Evolutionary conservation across 2,329 filamentous ascomycete species (phyloP).

Genomic region (Paraconiothyrium sp.): DNA sequence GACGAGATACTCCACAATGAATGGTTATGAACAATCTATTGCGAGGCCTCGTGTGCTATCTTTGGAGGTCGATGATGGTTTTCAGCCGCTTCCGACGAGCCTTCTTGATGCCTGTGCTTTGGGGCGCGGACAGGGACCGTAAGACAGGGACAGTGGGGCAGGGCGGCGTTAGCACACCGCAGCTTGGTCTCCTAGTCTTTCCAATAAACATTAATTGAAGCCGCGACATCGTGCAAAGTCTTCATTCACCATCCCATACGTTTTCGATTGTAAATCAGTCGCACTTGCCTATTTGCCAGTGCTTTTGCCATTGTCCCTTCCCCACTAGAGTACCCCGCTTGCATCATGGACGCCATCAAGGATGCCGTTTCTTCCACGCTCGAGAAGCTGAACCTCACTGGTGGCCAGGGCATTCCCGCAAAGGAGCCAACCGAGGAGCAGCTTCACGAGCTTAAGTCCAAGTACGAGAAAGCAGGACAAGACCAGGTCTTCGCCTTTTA

Average conservation of each 20-base stretch:
- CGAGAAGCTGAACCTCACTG: constrained; percentile 53
- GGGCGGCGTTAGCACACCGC: constrained; percentile 33
- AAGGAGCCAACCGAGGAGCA: constrained; percentile 71
- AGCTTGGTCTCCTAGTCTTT: constrained; percentile 29
- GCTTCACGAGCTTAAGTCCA: constrained; percentile 72
- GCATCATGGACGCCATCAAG: constrained; percentile 55
- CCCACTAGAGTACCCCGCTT: constrained; percentile 35
- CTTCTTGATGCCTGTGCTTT: constrained; percentile 22
- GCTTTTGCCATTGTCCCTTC: constrained; percentile 14
- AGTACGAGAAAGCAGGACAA: constrained; percentile 79
- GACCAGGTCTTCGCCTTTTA: constrained; percentile 89
- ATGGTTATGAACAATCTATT: constrained; percentile 7
- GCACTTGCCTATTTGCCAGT: constrained; percentile 5
- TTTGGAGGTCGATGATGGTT: constrained; percentile 36
- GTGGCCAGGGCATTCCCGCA: constrained; percentile 46
- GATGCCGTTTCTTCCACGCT: constrained; percentile 53
- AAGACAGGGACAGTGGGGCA: constrained; percentile 40
- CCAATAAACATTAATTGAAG: constrained; percentile 30
- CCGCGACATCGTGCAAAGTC: constrained; percentile 22
- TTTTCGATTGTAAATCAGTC: constrained; percentile 21
- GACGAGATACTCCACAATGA: constrained; percentile 8
- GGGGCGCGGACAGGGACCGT: constrained; percentile 37
- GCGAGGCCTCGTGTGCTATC: constrained; percentile 25
- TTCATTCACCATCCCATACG: constrained; percentile 10
- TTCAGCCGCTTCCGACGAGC: constrained; percentile 33